Evolutionary conservation across 2,329 filamentous ascomycete species (phyloP).

Genomic region (Penicillium decumbens): DNA sequence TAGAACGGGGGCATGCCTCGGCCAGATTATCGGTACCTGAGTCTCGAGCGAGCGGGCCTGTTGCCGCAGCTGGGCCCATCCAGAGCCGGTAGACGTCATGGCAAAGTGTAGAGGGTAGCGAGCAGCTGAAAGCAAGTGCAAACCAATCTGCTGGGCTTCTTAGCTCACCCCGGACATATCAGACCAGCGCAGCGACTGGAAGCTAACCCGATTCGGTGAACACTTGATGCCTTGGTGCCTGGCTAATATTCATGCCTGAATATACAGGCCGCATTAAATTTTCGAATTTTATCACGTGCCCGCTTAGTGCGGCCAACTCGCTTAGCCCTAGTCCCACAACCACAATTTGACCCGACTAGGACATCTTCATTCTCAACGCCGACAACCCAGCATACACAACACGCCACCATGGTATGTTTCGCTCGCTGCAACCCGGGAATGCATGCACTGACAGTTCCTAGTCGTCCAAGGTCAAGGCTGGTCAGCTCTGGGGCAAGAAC

Average conservation of each 20-base stretch:
- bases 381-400: conserved; percentile 45
- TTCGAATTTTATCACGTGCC: conserved; percentile 24
- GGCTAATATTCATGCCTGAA: conserved; percentile 7
- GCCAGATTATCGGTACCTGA: conserved; percentile 58
- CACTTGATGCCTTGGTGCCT: not conserved
- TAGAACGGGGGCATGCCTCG: conserved; percentile 5
- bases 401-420: conserved; percentile 44
- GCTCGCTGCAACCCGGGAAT: conserved; percentile 8
- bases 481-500: conserved; percentile 97
- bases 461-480: conserved; percentile 83
- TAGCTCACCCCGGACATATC: conserved; percentile 12
- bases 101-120: not conserved
- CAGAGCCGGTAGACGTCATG: conserved; percentile 57
- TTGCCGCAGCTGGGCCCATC: conserved; percentile 92
- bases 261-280: not conserved
- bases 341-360: conserved; percentile 37
- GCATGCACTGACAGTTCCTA: conserved; percentile 33
- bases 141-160: conserved; percentile 1
- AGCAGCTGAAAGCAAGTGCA: not conserved
- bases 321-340: conserved; percentile 46
- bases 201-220: conserved; percentile 15
- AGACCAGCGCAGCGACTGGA: conserved; percentile 1
- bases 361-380: conserved; percentile 43
- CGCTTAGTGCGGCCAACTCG: conserved; percentile 37
- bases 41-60: conserved; percentile 84